Evolutionary conservation across 768 basidiomycete species (phyloP), one percentile per base, ranked within the genome.

Genomic region (Mycena floridula): DNA sequence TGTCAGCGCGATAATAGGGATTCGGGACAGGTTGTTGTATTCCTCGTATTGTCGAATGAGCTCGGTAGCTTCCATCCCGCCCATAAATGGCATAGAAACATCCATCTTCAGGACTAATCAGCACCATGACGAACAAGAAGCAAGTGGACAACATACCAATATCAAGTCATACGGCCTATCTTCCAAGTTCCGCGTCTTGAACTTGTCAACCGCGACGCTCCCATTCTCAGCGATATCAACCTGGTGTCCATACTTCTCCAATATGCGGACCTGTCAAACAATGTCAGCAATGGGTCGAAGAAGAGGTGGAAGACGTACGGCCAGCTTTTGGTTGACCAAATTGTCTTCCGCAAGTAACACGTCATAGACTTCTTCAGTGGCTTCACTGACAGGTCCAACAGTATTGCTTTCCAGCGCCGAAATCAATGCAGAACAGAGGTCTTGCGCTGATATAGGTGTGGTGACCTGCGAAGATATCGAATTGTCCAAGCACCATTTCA

Each of bases 201-300:
- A 92, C 30, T 86, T 85, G 59, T 97, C 93, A 25, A 97, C 81
- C 0, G 95, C 95, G 46, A 96, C 69, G 51, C 85, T 86, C 7
- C 95, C 95, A 59, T 99, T 98, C 72, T 98, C 95, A 15, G 94
- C 96, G 46, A 98, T 92, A 70, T 96, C 91, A 21, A 96, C 92
- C 7, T 81, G 77, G 58, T 98, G 96, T 0, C 96, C 94, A 44
- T 93, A 93, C 58, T 89, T 92, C 66, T 98, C 95, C 12, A 99
- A 69, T 48, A 98, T 89, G 72, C 95, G 96, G n/a, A n/a, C n/a
- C n/a, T n/a, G n/a, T n/a, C n/a, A n/a, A n/a, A n/a, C n/a, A n/a
- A n/a, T n/a, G n/a, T n/a, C n/a, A n/a, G n/a, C n/a, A n/a, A n/a
- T n/a, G n/a, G n/a, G n/a, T n/a, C n/a, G n/a, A n/a, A n/a, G n/a